Evolutionary conservation across 495 filamentous ascomycete species (phyloP), one percentile per base, ranked within the genome.

Genomic region (Neurospora sp.): DNA sequence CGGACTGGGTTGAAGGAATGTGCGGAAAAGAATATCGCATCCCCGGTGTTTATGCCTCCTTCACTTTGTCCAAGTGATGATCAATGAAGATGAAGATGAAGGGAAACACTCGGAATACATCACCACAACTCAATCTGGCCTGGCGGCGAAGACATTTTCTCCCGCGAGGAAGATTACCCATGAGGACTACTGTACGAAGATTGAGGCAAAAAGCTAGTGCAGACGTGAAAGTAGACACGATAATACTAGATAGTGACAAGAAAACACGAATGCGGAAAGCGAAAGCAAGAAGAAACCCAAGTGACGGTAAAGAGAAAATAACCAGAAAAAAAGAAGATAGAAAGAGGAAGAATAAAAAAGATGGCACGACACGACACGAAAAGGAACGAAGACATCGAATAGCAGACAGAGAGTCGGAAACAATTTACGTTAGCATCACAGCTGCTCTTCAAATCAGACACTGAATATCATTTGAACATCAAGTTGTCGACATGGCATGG

Each of bases 41-140:
- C 14, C 27, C 11, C 14, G 54, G 27, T 16, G 54, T 31, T 62
- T 31, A 62, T 62, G 54, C 54, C 7, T 62, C 12, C 5, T 35
- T 35, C 6, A 16, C 23, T 16, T 59, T 1, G 2, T 59, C 10
- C 14, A 14, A 59, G 20, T 14, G 20, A 12, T 59, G 20, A 3
- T 14, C 14, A 6, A 3, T 59, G 20, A 59, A 59, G 23, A 6
- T 2, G 48, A 59, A 27, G 11, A 3, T 3, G 48, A 12, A 59
- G 20, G 3, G 0, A 3, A 54, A 23, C 20, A 27, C n/a, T 11
- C n/a, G 1, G 0, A 12, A 11, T 48, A 0, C 4, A 4, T 23
- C 9, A 23, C 4, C n/a, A 11, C 3, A 1, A 0, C 1, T 14
- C 10, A 54, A 12, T 23, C 11, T 54, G 0, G 2, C 0, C 2